These are phyloP conservation scores for Colletotrichum tamarilloi DNA, from an alignment of 2,329 filamentous ascomycete genomes.

Conservation along the genomic window DNA sequence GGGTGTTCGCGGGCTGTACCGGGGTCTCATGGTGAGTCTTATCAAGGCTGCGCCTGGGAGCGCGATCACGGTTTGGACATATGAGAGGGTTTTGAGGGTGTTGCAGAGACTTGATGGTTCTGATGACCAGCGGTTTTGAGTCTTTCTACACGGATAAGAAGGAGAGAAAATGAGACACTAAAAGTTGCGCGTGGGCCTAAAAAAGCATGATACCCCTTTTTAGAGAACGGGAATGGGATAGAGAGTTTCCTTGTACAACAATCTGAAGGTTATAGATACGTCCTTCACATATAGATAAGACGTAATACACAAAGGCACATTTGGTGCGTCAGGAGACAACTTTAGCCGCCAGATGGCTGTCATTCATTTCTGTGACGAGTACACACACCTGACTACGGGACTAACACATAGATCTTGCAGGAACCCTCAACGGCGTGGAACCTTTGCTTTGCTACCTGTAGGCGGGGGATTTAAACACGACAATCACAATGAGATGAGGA, in stretches of 20 bases:
- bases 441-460: too few species aligned
- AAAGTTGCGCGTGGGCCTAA: conserved; percentile 36
- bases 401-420: too few species aligned
- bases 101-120: conserved; percentile 56
- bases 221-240: conserved; percentile 3
- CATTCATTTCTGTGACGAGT: background rate
- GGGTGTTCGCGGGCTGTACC: conserved; percentile 84
- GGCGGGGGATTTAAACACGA: too few species aligned
- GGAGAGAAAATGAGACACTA: too few species aligned
- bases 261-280: background rate
- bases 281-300: background rate
- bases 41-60: conserved; percentile 95
- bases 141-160: background rate
- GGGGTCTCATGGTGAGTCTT: conserved; percentile 88
- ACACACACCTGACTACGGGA: background rate
- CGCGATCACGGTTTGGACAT: conserved; percentile 95
- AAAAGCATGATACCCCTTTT: conserved; percentile 23
- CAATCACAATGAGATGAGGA: too few species aligned
- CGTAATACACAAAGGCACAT: background rate
- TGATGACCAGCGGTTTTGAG: conserved; percentile 20
- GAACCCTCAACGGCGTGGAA: too few species aligned
- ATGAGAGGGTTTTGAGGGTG: conserved; percentile 78
- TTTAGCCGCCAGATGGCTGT: background rate
- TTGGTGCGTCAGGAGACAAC: background rate
- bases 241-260: background rate